A percentile compares a stretch with the other conserved stretches of the same genome.
These are phyloP conservation scores for Acacia pycnantha DNA, from an alignment of 331 rosid species.

Conservation along the genomic window DNA sequence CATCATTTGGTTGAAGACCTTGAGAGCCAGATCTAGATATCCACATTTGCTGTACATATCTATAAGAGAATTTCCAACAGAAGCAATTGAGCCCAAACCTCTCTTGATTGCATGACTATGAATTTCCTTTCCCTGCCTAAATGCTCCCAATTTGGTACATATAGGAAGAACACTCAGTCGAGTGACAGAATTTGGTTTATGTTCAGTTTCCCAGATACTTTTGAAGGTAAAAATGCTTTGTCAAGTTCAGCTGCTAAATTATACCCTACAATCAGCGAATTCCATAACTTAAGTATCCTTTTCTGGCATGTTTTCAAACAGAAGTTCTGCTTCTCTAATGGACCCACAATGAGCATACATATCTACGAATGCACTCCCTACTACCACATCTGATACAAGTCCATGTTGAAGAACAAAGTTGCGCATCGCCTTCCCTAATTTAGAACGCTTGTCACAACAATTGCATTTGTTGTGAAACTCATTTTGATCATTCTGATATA, in stretches of 20 bases:
- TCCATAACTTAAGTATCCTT: constrained; percentile 39
- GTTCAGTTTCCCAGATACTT: constrained; percentile 35
- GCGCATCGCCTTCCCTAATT: constrained; percentile 46
- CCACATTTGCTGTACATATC: constrained; percentile 61
- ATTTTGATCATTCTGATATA: constrained; percentile 37
- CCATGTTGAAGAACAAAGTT: constrained; percentile 36
- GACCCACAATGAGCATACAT: constrained; percentile 51
- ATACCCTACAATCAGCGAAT: constrained; percentile 48
- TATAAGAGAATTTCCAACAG: constrained; percentile 44
- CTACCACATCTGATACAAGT: constrained; percentile 32
- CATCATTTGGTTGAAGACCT: constrained; percentile 43
- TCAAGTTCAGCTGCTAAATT: constrained; percentile 33
- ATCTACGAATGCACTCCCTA: constrained; percentile 43
- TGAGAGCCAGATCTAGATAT: constrained; percentile 41
- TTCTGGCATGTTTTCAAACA: constrained; percentile 29
- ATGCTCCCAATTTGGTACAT: constrained; percentile 45
- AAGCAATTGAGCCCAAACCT: constrained; percentile 28
- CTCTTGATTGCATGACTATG: constrained; percentile 48
- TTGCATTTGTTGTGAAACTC: constrained; percentile 49
- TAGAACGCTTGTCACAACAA: constrained; percentile 39
- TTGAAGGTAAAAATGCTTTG: constrained; percentile 34
- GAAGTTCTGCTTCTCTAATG: constrained; percentile 35
- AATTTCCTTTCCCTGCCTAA: constrained; percentile 49
- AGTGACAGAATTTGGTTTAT: constrained; percentile 53
- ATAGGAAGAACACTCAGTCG: constrained; percentile 45